Evolutionary conservation across 148 eudicot species (phyloP).

Genomic region (Simmondsia chinensis): DNA sequence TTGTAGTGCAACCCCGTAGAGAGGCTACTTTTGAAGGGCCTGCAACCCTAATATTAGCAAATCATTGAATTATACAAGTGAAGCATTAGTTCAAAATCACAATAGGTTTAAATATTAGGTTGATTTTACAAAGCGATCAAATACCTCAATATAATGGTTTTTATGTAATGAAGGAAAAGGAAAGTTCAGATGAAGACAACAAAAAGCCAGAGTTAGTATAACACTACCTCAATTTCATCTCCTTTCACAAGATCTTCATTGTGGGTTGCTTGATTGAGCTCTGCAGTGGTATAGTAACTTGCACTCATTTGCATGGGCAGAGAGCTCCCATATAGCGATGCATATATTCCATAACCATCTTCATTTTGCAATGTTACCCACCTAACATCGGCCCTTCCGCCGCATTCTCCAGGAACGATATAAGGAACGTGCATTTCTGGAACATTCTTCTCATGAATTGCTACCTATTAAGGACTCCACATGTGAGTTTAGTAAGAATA

Average conservation of each 20-base stretch:
- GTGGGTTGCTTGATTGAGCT: constrained; percentile 82
- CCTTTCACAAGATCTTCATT: constrained; percentile 67
- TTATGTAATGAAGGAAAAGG: background rate
- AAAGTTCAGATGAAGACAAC: background rate
- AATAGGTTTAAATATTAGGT: no score
- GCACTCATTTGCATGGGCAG: constrained; percentile 96
- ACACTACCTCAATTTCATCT: constrained; percentile 64
- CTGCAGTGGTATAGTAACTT: constrained; percentile 68
- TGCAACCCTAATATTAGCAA: no score
- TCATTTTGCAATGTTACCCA: constrained; percentile 72
- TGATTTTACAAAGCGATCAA: no score
- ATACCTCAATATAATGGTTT: background rate
- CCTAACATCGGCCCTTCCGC: constrained; percentile 91
- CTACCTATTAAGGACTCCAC: no score
- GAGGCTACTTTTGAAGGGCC: no score
- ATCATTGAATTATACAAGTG: no score
- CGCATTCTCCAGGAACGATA: constrained; percentile 83
- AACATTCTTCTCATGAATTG: constrained; percentile 54
- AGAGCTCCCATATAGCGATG: constrained; percentile 56
- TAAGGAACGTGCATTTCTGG: constrained; percentile 90
- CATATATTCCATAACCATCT: constrained; percentile 62
- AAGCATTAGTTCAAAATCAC: no score
- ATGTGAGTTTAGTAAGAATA: no score
- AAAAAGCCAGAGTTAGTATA: background rate
- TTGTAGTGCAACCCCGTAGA: no score